Evolutionary conservation across 805 yeast species (phyloP).

Genomic region (Ogataea paraovalis): DNA sequence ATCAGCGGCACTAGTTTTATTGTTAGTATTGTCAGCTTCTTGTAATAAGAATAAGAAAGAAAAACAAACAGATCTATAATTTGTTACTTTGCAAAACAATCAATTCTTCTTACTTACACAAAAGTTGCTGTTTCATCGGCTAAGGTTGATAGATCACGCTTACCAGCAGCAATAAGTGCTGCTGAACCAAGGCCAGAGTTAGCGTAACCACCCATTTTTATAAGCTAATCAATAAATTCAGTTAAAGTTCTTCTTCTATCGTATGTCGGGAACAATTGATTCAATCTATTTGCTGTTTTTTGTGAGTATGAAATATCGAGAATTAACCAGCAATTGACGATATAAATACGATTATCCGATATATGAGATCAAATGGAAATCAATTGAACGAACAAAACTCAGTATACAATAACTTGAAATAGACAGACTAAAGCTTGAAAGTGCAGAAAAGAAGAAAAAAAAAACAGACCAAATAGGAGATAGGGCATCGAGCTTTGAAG

Average conservation of each 20-base stretch:
- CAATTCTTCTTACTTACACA: constrained; percentile 1
- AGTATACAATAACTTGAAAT: neutral
- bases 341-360: neutral
- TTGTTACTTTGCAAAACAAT: no score
- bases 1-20: constrained; percentile 31
- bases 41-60: neutral
- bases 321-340: neutral
- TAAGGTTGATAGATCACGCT: constrained; percentile 24
- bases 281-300: no score
- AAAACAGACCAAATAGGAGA: neutral
- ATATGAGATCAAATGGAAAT: no score
- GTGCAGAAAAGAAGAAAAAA: neutral
- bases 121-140: constrained; percentile 36
- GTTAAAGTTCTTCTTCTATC: neutral
- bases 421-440: neutral
- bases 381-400: no score
- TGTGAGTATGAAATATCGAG: neutral
- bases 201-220: constrained; percentile 28
- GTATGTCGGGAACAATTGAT: no score
- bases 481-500: neutral
- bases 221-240: neutral
- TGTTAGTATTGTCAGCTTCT: neutral
- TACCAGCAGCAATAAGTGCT: constrained; percentile 17
- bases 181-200: constrained; percentile 32
- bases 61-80: no score